Evolutionary conservation across 2,329 filamentous ascomycete genomes (phyloP), one percentile per base, ranked within the genome.

Genomic region (Trichothecium sympodiale): DNA sequence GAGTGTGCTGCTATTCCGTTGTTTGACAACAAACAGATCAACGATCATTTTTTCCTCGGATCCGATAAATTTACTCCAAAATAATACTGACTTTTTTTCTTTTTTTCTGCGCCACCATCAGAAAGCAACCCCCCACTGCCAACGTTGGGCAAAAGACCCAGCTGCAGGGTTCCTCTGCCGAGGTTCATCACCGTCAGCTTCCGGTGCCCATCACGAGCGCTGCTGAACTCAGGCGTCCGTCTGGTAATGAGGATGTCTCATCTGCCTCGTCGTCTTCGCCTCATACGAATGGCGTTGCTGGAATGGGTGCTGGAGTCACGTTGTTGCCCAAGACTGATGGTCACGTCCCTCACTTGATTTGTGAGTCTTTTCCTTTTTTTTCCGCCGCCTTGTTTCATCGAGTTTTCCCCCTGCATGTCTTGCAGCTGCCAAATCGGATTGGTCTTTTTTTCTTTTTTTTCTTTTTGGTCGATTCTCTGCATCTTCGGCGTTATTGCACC

Each of bases 51-150:
- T 16, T 16, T 31, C 30, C 14, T 17, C 30, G 30, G 30, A 25
- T 25, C 20, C 20, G 20, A 10, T 25, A 25, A n/a, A n/a, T n/a
- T n/a, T 15, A 14, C 17, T 8, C 23, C 31, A 39, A 31, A 31
- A 31, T 36, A 37, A 35, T 35, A 40, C 48, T 53, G 48, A 53
- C 44, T n/a, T n/a, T n/a, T n/a, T n/a, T n/a, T n/a, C n/a, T n/a
- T n/a, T n/a, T n/a, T n/a, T n/a, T n/a, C n/a, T n/a, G n/a, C n/a
- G n/a, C n/a, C n/a, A n/a, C n/a, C n/a, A n/a, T n/a, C n/a, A 68
- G 64, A 51, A 68, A 67, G 51, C 61, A 64, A 43, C 54, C 64
- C 40, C 50, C 59, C 39, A 55, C 60, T 31, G 51, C 59, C 28
- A 59, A 53, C 45, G 53, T 55, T 38, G 57, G 50, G 42, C 56